These are phyloP conservation scores for Eucalyptus brandiana DNA, from an alignment of 345 rosid species.

Conservation along the genomic window DNA sequence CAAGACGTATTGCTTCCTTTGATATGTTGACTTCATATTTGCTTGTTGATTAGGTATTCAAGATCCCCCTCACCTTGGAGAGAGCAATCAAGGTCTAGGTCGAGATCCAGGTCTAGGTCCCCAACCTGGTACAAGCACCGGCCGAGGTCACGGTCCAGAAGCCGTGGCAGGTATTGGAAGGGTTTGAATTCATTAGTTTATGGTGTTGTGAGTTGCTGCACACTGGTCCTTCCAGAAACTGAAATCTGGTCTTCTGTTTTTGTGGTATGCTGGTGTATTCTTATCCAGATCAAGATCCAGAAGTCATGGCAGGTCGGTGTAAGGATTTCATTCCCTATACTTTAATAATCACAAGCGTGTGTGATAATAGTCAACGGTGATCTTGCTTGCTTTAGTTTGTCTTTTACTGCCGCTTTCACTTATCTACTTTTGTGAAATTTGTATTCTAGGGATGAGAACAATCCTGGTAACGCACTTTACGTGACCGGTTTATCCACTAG, in stretches of 20 bases:
- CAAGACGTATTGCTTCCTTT: neutral
- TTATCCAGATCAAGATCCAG: slow-evolving; percentile 63
- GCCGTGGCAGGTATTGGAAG: slow-evolving; percentile 73
- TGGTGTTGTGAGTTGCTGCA: neutral
- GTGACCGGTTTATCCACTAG: slow-evolving; percentile 95
- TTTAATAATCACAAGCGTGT: neutral
- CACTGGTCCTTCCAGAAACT: neutral
- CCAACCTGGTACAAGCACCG: slow-evolving; percentile 55
- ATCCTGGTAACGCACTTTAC: slow-evolving; percentile 83
- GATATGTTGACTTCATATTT: neutral
- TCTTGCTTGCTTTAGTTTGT: neutral
- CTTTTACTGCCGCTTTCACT: neutral
- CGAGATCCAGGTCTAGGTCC: slow-evolving; percentile 36
- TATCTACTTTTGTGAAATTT: neutral
- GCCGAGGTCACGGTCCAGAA: slow-evolving; percentile 53
- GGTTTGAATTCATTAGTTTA: neutral
- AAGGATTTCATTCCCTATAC: neutral
- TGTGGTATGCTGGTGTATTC: slow-evolving; percentile 5
- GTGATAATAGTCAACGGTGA: neutral
- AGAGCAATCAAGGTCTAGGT: slow-evolving; percentile 39
- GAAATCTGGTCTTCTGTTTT: neutral
- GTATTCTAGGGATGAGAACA: slow-evolving; percentile 34
- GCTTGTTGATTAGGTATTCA: slow-evolving; percentile 25
- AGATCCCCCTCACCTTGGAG: slow-evolving; percentile 64
- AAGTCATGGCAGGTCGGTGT: slow-evolving; percentile 68